phyloP scores from a whole-genome alignment of 1,284 basidiomycete species.

The Meira miltonrushii region DNA sequence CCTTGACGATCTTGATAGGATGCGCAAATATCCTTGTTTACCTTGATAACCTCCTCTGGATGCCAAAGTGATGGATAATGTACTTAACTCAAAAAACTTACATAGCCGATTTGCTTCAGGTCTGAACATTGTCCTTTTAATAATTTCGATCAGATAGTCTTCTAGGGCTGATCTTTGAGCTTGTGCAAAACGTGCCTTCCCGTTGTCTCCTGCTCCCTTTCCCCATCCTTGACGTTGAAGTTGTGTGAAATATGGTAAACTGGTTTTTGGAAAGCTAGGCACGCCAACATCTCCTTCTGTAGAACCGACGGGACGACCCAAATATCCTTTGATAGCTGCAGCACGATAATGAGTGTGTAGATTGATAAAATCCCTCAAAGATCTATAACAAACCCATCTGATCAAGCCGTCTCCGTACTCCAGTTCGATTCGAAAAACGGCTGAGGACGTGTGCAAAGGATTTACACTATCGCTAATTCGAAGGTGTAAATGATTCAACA shows the following conservation, averaged over 20 bases:
- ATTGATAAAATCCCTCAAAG: slow-evolving; percentile 84
- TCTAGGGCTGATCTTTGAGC: slow-evolving; percentile 76
- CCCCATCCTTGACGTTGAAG: slow-evolving; percentile 58
- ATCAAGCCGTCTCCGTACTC: slow-evolving; percentile 93
- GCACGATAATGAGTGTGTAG: slow-evolving; percentile 86
- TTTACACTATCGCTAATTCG: slow-evolving; percentile 79
- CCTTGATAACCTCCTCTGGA: slow-evolving; percentile 69
- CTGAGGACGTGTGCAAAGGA: slow-evolving; percentile 69
- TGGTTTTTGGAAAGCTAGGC: slow-evolving; percentile 84
- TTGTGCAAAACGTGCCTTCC: slow-evolving; percentile 67
- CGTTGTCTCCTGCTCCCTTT: slow-evolving; percentile 55
- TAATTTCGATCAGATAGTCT: slow-evolving; percentile 80
- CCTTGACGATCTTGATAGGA: slow-evolving; percentile 55
- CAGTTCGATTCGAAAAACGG: slow-evolving; percentile 87
- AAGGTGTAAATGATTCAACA: slow-evolving; percentile 79
- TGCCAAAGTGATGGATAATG: slow-evolving; percentile 76
- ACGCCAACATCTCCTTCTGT: slow-evolving; percentile 61
- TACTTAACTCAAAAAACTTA: slow-evolving; percentile 90
- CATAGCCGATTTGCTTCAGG: slow-evolving; percentile 85
- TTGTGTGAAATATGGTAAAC: slow-evolving; percentile 76
- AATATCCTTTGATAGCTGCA: slow-evolving; percentile 55
- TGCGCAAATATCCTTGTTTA: slow-evolving; percentile 78
- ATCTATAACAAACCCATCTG: slow-evolving; percentile 87
- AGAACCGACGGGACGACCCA: slow-evolving; percentile 31
- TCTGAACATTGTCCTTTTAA: slow-evolving; percentile 80